Percentiles rank a stretch among this genome's conserved stretches.
Conservation (phyloP, 2,329 filamentous ascomycete species). For the Cercospora sp. region DNA sequence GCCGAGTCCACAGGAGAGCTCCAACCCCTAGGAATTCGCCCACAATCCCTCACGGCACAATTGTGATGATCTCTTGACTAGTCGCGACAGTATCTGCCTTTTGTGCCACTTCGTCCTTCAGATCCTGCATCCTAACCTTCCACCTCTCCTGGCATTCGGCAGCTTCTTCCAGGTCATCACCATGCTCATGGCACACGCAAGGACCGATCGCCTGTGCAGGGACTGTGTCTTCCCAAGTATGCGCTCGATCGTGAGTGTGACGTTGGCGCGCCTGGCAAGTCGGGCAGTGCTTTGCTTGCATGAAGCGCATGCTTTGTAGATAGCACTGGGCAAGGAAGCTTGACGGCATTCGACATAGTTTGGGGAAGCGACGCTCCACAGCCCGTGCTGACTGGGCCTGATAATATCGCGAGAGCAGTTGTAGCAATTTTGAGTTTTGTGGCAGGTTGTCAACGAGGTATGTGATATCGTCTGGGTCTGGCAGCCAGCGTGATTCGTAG, state of each 20-base stretch:
- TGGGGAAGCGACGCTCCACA: not conserved
- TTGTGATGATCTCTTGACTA: not conserved
- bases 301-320: conserved; percentile 2
- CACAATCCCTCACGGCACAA: not conserved
- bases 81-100: not conserved
- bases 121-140: not conserved
- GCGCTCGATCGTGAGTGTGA: conserved; percentile 2
- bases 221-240: not conserved
- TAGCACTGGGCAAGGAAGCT: conserved; percentile 2
- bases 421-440: not conserved
- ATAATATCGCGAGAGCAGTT: not conserved
- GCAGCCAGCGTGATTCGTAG: not conserved
- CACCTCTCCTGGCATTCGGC: conserved; percentile 2
- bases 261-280: not conserved
- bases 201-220: not conserved
- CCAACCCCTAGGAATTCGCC: too few species aligned
- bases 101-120: not conserved
- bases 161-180: conserved; percentile 6
- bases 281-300: not conserved
- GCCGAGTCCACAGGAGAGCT: too few species aligned
- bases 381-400: not conserved
- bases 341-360: not conserved
- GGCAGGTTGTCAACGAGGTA: conserved; percentile 7
- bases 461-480: conserved; percentile 3
- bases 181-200: conserved; percentile 12